A percentile compares a stretch with the other conserved stretches of the same genome.
Evolutionary conservation across 352 stramenopile species (phyloP).

Genomic region (Pythium folliculosum): DNA sequence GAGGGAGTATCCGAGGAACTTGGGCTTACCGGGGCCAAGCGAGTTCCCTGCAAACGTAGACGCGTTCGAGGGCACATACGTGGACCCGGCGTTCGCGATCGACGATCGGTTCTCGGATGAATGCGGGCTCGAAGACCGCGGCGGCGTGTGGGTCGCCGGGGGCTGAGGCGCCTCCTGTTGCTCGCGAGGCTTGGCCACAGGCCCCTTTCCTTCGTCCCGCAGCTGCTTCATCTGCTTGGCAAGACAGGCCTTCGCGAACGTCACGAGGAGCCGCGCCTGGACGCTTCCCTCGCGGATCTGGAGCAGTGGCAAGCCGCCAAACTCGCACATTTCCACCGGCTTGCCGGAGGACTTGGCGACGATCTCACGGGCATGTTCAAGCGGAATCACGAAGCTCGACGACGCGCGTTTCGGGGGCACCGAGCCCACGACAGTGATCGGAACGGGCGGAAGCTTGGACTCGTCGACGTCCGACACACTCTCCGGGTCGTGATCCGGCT

Average conservation of each 20-base stretch:
- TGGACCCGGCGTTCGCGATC: constrained; percentile 15
- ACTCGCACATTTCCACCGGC: constrained; percentile 58
- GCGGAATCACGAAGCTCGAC: constrained; percentile 29
- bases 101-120: constrained; percentile 17
- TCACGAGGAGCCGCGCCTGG: constrained; percentile 66
- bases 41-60: constrained; percentile 24
- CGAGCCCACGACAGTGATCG: constrained; percentile 24
- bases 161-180: constrained; percentile 4
- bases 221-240: constrained; percentile 50
- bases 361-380: constrained; percentile 34
- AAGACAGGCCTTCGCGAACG: constrained; percentile 77
- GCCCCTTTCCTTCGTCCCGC: constrained; percentile 11
- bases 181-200: constrained; percentile 9
- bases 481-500: constrained; percentile 11
- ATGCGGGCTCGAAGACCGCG: constrained; percentile 8
- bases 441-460: constrained; percentile 19
- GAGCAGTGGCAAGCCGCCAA: constrained; percentile 56
- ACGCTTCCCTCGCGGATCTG: constrained; percentile 68
- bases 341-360: constrained; percentile 65
- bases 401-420: constrained; percentile 14
- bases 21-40: constrained; percentile 18
- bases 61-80: constrained; percentile 16
- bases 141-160: neutral
- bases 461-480: constrained; percentile 13
- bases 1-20: constrained; percentile 29